Base-by-base conservation (phyloP, 768 basidiomycete genomes). In the Mycena latifolia region DNA sequence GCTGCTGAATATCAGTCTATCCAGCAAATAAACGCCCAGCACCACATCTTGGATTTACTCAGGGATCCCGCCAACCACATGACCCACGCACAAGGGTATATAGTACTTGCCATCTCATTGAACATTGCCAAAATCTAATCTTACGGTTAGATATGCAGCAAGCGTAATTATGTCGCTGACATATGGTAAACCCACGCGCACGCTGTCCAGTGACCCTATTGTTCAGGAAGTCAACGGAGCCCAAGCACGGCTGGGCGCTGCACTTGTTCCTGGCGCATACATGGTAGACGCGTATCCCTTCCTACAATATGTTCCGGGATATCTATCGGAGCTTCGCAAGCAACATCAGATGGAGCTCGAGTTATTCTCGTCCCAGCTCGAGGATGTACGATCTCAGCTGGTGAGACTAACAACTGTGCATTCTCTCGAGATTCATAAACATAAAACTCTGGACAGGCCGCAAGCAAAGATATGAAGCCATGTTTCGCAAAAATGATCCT, bases 401-500 rank as follows among this genome's bases (percentile, higher is more conserved):
- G 87, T 88, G 51, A 59, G 75, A 41, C 25, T 11, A 14, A 43
- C n/a, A 45, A n/a, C 41, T 43, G n/a, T 28, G 50, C 28, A 31
- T 3, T 10, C 9, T 31, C 33, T 35, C 14, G 33, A 35, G 33
- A 55, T 46, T 53, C 33, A 35, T 41, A 18, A 35, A 35, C 52
- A 82, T 18, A 28, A 17, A 43, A 43, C 18, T 11, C 20, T 39
- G 45, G 25, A 2, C 22, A 63, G 61, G 58, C 17, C 45, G 58
- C 63, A 75, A 75, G 75, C 25, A 78, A 82, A 61, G 75, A 81
- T 51, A 71, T 79, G 12, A 76, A 79, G 0, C 76, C 78, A 4
- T 87, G 86, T 22, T 91, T 91, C 70, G 86, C 82, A 0, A 84
- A 82, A 72, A 86, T 88, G 65, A 82, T 90, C 29, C 76, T 90